Evolutionary conservation across 2,329 filamentous ascomycete genomes (phyloP), one percentile per base, ranked within the genome.

Genomic region (Tolypocladium capitatum): DNA sequence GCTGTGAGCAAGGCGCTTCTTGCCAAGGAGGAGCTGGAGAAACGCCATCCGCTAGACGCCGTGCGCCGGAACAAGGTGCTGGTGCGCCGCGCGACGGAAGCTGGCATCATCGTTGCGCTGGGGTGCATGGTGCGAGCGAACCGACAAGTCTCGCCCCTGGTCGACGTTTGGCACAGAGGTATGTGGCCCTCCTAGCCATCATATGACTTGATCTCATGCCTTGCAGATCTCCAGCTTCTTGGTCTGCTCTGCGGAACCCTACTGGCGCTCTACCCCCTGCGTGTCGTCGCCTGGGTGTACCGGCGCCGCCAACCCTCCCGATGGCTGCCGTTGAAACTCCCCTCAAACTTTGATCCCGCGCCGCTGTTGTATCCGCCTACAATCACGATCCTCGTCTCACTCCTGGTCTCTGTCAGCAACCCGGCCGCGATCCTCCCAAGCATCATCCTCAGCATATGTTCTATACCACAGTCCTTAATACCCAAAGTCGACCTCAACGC

Each of bases 291-390:
- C 18, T 76, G 76, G 71, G 65, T 69, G 1, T 69, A 72, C 48
- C 60, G 60, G 20, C 63, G 66, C 24, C 61, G 64, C 18, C 61
- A 53, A 5, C 63, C 71, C 3, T 63, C 63, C n/a, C 63, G 53
- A 28, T 56, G 53, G 49, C 54, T 71, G 30, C 67, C 70, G 1
- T 57, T 82, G 33, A 60, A 61, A 30, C 70, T 95, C 34, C 88
- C 89, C 1, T 69, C 80, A 4, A 74, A 78, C n/a, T 94, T 96
- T 64, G 91, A 97, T 59, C 90, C 89, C 3, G 91, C 91, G 7
- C 87, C 90, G 11, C 73, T 95, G n/a, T 66, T 96, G 49, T 97
- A 96, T 61, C 91, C 91, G 18, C 76, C 84, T 6, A 66, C 82
- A 2, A 73, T 95, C 30, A 87, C 90, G 1, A 67, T 90, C 16